Evolutionary conservation across 306 rosid species (phyloP).

Genomic region (Leucaena leucocephala): DNA sequence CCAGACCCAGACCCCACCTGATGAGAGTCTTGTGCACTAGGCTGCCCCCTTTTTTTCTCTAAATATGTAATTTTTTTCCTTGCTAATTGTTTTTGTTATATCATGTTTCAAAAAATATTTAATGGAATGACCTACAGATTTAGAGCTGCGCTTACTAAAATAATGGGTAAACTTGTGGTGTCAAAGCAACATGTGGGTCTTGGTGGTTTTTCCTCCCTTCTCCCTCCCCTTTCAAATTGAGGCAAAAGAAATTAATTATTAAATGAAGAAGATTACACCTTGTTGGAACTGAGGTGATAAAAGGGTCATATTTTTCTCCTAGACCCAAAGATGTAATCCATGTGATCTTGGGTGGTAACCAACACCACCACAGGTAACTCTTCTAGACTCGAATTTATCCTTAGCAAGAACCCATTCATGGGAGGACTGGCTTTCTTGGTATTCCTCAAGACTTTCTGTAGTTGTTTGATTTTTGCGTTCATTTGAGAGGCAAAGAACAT

Average conservation of each 20-base stretch:
- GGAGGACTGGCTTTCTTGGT: too few species aligned
- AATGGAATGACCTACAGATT: neutral
- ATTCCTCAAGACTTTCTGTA: too few species aligned
- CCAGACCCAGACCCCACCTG: too few species aligned
- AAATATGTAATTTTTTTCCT: neutral
- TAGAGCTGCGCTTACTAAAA: neutral
- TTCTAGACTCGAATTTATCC: neutral
- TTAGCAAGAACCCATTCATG: neutral
- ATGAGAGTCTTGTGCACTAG: too few species aligned
- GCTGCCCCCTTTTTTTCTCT: too few species aligned
- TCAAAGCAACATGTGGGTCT: neutral
- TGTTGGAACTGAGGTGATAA: neutral
- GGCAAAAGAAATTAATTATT: neutral
- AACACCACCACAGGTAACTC: neutral
- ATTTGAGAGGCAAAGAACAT: too few species aligned
- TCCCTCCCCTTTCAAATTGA: neutral
- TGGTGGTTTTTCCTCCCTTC: neutral
- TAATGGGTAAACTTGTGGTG: neutral
- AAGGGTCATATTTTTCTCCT: neutral
- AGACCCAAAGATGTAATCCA: neutral
- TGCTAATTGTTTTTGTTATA: neutral
- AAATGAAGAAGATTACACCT: neutral
- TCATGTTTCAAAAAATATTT: conserved; percentile 2
- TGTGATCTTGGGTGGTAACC: neutral
- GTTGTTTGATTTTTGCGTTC: too few species aligned